Conservation (phyloP, 352 stramenopile species). For the Phytophthora fragariae region DNA sequence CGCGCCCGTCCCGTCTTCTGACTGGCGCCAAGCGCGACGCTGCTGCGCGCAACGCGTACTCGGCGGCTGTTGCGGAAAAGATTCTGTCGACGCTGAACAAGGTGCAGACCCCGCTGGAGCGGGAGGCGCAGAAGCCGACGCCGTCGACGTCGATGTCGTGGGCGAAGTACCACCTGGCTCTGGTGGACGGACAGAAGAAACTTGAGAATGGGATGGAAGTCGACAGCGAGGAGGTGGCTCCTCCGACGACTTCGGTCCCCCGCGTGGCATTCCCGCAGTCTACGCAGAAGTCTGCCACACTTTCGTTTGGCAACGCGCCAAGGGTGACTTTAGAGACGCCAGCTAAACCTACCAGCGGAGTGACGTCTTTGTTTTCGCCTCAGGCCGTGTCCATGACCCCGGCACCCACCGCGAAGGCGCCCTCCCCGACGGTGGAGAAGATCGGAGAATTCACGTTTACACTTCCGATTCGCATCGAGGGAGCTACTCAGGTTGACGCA, state of each 20-base stretch:
- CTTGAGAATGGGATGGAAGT: slow-evolving; percentile 36
- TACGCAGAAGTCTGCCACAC: slow-evolving; percentile 9
- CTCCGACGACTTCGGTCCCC: slow-evolving; percentile 66
- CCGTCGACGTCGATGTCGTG: slow-evolving; percentile 84
- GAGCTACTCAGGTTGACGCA: slow-evolving; percentile 22
- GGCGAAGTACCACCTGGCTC: slow-evolving; percentile 84
- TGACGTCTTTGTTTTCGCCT: slow-evolving; percentile 39
- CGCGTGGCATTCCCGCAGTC: slow-evolving; percentile 47
- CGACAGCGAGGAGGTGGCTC: slow-evolving; percentile 48
- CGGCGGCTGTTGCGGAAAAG: slow-evolving; percentile 77
- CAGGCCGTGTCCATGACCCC: slow-evolving; percentile 54
- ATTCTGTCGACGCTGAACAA: slow-evolving; percentile 86
- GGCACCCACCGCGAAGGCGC: slow-evolving; percentile 13
- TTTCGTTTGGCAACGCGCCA: slow-evolving; percentile 15
- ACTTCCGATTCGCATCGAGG: slow-evolving; percentile 37
- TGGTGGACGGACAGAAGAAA: slow-evolving; percentile 46
- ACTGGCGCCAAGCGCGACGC: slow-evolving; percentile 72
- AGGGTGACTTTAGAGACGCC: slow-evolving; percentile 29
- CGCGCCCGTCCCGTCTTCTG: slow-evolving; percentile 74
- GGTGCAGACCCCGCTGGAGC: slow-evolving; percentile 79
- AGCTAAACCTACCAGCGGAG: slow-evolving; percentile 23
- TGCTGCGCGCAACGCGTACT: slow-evolving; percentile 72
- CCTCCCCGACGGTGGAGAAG: slow-evolving; percentile 28
- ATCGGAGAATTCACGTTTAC: slow-evolving; percentile 67
- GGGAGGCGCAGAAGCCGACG: slow-evolving; percentile 75